Conservation (phyloP, 805 yeast species). For the Ogataea allantospora region DNA sequence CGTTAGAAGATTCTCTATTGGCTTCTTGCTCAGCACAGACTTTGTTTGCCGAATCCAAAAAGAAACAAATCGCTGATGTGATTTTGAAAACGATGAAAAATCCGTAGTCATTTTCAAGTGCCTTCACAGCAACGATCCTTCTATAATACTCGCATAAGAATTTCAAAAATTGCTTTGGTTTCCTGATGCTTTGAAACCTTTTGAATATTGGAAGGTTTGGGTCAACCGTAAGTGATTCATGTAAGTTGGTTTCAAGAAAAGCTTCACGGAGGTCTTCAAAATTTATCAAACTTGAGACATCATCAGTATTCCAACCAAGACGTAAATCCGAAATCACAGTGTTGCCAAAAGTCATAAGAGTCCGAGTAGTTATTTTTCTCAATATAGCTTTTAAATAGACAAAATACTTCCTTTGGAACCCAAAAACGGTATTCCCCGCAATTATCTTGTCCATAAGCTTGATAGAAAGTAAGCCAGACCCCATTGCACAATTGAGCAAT, state of each 20-base stretch:
- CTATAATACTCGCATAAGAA: slow-evolving; percentile 18
- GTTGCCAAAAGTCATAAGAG: slow-evolving; percentile 5
- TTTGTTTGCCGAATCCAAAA: slow-evolving; percentile 15
- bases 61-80: slow-evolving; percentile 18
- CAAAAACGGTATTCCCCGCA: slow-evolving; percentile 7
- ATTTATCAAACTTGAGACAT: slow-evolving; percentile 1
- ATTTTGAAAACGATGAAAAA: slow-evolving; percentile 20
- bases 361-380: slow-evolving; percentile 1
- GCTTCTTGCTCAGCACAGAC: neutral
- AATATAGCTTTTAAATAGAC: slow-evolving; percentile 12
- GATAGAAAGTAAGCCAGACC: slow-evolving; percentile 6
- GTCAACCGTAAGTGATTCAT: neutral
- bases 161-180: slow-evolving; percentile 16
- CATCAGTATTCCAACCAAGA: too few relatives aligned
- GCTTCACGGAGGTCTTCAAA: too few relatives aligned
- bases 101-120: slow-evolving; percentile 15
- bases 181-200: slow-evolving; percentile 6
- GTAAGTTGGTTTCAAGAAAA: slow-evolving; percentile 7
- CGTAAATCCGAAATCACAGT: neutral
- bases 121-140: slow-evolving; percentile 5
- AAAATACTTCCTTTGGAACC: slow-evolving; percentile 3
- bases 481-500: neutral
- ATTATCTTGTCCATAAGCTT: slow-evolving; percentile 4
- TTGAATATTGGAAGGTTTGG: neutral
- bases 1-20: neutral